phyloP scores from a whole-genome alignment of 257 asterid species.

The Buddleja alternifolia region DNA sequence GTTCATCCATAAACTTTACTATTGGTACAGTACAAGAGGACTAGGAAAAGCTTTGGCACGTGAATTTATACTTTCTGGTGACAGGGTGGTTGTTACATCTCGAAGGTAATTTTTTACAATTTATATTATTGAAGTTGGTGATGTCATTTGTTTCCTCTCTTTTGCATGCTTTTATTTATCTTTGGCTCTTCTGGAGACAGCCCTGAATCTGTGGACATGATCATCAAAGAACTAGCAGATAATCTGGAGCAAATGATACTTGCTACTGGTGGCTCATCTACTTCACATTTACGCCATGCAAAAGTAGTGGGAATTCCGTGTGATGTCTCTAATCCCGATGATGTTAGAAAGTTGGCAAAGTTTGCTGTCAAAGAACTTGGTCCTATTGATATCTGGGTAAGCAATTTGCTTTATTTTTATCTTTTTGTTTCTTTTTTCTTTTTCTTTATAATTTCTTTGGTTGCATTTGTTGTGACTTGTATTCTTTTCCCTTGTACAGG shows the following conservation, averaged over 20 bases:
- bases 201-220: constrained; percentile 73
- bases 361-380: constrained; percentile 79
- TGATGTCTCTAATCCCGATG: constrained; percentile 92
- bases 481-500: constrained; percentile 47
- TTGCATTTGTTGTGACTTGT: constrained; percentile 14
- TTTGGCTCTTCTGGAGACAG: constrained; percentile 54
- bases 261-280: constrained; percentile 52
- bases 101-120: constrained; percentile 65
- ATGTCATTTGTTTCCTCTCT: constrained; percentile 11
- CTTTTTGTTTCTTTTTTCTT: background rate
- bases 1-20: constrained; percentile 30
- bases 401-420: constrained; percentile 17
- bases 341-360: constrained; percentile 67
- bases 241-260: constrained; percentile 61
- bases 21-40: constrained; percentile 84
- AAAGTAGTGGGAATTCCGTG: constrained; percentile 84
- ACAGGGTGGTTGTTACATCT: constrained; percentile 82
- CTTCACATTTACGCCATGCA: constrained; percentile 55
- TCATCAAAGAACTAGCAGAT: constrained; percentile 76
- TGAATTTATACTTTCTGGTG: constrained; percentile 94
- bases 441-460: background rate
- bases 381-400: constrained; percentile 85
- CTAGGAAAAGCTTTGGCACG: constrained; percentile 98
- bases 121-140: constrained; percentile 20
- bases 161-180: constrained; percentile 30